Base-by-base conservation (phyloP, 306 rosid species). In the Senna tora region DNA sequence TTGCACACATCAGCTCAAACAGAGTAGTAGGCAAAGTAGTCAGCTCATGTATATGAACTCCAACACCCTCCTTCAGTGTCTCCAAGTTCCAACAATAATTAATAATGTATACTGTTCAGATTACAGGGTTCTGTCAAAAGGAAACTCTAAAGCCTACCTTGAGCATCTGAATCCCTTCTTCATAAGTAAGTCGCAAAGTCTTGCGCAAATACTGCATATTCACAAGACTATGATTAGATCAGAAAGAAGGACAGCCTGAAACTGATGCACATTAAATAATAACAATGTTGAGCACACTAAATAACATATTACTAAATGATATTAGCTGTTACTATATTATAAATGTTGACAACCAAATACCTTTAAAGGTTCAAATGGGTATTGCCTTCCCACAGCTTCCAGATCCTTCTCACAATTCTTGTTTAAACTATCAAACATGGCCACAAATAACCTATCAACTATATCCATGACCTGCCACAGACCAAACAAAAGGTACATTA, bases 131-230 rank as follows among this genome's bases (percentile, higher is more conserved):
- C 42, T 15, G 20, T 25, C n/a, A 34, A 47, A 51, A 4, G 39
- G 61, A 57, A 74, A 46, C 0, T 30, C 53, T 39, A 10, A 72
- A 76, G 36, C 74, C 67, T 79, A 89, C 99, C 96, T 89, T 87
- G 61, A 94, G 92, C 97, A 94, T 91, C 75, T 91, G 87, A 84
- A 94, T 30, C 62, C 99, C 99, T 84, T 94, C 99, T 46, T 89
- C 96, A 76, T 87, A 94, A 13, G 93, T 89, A 64, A 94, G 92
- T 22, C 93, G 83, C 14, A 91, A 69, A 52, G 99, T 94, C 14
- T 83, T 73, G 65, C 89, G 90, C 72, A 91, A 67, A 81, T 94
- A 94, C 99, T 94, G 89, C 89, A 89, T 51, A 75, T 53, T 52
- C 11, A 63, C 8, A 57, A 43, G 54, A 5, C 32, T 20, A 72